phyloP scores from a whole-genome alignment of 139 green algal genomes.

The Bryopsis sp. region DNA sequence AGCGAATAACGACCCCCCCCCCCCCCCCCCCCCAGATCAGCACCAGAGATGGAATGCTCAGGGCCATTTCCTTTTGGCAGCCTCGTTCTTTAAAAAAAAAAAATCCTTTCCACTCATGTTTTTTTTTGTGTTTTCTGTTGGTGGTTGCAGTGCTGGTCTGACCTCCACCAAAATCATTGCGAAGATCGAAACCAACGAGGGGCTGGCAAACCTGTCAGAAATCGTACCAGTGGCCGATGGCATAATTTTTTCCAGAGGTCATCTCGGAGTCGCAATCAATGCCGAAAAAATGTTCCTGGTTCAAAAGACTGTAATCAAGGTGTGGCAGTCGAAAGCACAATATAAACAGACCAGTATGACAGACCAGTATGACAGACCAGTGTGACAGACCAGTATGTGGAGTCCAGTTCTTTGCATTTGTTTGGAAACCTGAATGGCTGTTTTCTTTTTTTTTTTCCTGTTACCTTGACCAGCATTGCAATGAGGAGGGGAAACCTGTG shows the following conservation, averaged over 20 bases:
- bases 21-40: too few relatives aligned
- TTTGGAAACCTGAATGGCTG: not conserved
- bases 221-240: slow-evolving; percentile 59
- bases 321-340: too few relatives aligned
- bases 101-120: too few relatives aligned
- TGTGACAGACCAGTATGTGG: not conserved
- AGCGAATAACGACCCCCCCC: too few relatives aligned
- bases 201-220: slow-evolving; percentile 27
- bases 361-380: too few relatives aligned
- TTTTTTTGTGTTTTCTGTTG: too few relatives aligned
- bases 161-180: slow-evolving; percentile 59
- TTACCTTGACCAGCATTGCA: slow-evolving; percentile 32
- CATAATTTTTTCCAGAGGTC: slow-evolving; percentile 70
- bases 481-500: slow-evolving; percentile 68
- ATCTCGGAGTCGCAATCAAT: slow-evolving; percentile 73
- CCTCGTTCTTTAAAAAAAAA: too few relatives aligned
- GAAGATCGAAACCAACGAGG: slow-evolving; percentile 66
- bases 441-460: not conserved
- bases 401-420: not conserved
- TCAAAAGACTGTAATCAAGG: slow-evolving; percentile 45
- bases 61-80: too few relatives aligned
- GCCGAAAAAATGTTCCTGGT: slow-evolving; percentile 62
- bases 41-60: too few relatives aligned
- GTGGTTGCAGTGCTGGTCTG: slow-evolving; percentile 33
- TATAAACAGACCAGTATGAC: too few relatives aligned